Base-by-base conservation (phyloP, 139 green algal genomes). In the Diplosphaera chodatii region DNA sequence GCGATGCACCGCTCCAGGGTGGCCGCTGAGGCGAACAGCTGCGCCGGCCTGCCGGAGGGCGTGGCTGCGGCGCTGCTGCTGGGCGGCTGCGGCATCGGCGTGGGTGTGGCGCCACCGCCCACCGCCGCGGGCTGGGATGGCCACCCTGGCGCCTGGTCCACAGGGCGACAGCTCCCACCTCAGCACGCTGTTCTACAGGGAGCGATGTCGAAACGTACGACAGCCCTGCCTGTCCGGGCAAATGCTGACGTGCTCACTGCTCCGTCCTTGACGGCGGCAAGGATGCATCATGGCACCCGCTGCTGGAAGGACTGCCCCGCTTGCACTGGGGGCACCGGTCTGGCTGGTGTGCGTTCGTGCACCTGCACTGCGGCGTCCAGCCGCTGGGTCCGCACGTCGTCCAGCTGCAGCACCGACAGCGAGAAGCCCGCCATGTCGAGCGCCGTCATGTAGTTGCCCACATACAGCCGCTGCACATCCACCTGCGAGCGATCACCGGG, bases 381-480 rank as follows among this genome's bases (percentile, higher is more conserved):
- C 6, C 72, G 48, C 10, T 48, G 25, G n/a, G 91, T 65, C 31
- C 86, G 64, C 15, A 67, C 64, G 2, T 84, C 55, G 1, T 72
- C 32, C 70, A 83, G 22, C 13, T 31, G 41, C 69, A 84, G 27
- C 56, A 86, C 32, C 18, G 78, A 82, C 63, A 90, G 72, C 28
- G 66, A 81, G 3, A 84, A 30, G 22, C 92, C 81, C 22, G 83
- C n/a, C n/a, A n/a, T n/a, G n/a, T n/a, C n/a, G n/a, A n/a, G n/a
- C n/a, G 81, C 85, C 22, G 87, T 95, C 79, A 94, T 85, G 80
- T 88, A 93, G 27, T 76, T 71, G 5, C 92, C 92, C 2, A 82
- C 75, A 28, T 68, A 84, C 30, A 89, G 37, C 10, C 86, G 74
- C 65, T 78, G 77, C 32, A 92, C 77, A 1, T 68, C 30, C 33